Evolutionary conservation across 768 basidiomycete genomes (phyloP), one percentile per base, ranked within the genome.

Genomic region (Imleria badia): DNA sequence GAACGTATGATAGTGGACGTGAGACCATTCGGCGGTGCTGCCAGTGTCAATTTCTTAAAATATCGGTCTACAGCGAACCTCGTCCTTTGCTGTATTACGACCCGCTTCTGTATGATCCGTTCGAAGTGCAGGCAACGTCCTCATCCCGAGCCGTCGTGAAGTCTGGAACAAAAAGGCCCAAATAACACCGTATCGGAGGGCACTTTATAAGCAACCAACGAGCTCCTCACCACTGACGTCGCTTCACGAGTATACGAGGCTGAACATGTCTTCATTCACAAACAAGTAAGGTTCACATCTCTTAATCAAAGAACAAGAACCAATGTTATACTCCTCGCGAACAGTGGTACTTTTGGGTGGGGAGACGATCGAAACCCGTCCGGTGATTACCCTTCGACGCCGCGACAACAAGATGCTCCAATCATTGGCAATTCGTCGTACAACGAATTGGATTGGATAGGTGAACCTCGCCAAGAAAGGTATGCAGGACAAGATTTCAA

Each of bases 1-100:
- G 26, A 26, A 26, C n/a, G n/a, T n/a, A n/a, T 26, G 26, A 26
- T 26, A 26, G 26, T 6, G 6, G 26, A 6, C 26, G 6, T 6
- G 26, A 26, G 26, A 26, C 26, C 3, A 3, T 3, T 45, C 17
- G 36, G 41, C 55, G 30, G 52, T 52, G 58, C 54, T 38, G 12
- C 23, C n/a, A n/a, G n/a, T n/a, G n/a, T n/a, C 6, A 34, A 43
- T 42, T 40, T 33, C 29, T 41, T 33, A 30, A 50, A 13, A 15
- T 34, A 23, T 43, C 36, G 20, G 14, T 1, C 3, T 41, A 42
- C 39, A 36, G 45, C 10, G 22, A 31, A 45, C 38, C 45, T 26
- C 38, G 35, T 23, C 14, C 23, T 30, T 51, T 67, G 59, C 64
- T 67, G 64, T 65, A 67, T 58, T 15, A 6, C 36, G 22, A 12